Base-by-base conservation (phyloP, 768 basidiomycete genomes). In the Pilatotrama ljubarskyi region DNA sequence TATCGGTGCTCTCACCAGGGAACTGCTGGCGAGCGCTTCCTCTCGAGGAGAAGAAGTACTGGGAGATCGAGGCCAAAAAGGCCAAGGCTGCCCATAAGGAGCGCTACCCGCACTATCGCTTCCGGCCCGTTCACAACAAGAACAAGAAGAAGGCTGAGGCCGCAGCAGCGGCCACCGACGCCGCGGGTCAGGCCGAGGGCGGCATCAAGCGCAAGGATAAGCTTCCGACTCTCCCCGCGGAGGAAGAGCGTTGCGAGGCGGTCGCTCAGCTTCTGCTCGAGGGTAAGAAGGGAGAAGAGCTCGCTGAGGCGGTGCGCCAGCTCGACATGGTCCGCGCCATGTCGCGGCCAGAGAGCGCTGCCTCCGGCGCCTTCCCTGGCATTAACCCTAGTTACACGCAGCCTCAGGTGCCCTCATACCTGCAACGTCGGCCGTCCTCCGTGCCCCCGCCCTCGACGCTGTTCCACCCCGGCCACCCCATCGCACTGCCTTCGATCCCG, bases 71-170 rank as follows among this genome's bases (percentile, higher is more conserved):
- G 55, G 90, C 90, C 0, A 87, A 88, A 68, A 80, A 83, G 43
- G 89, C 85, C 22, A 90, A 90, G 73, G 86, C 84, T 0, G 85
- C 84, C 29, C 90, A 92, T 74, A 84, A 87, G 55, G 76, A 76
- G 40, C 77, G 74, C 59, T 89, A 88, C 69, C 89, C 90, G 0
- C 81, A 89, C 63, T 92, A 81, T 48, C 75, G 78, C 35, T 82
- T 80, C 72, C 68, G 71, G 50, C 76, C 76, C 7, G 77, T 77
- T 24, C 75, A 76, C 68, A 79, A 79, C 69, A 79, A 79, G 74
- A 74, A 73, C 64, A 80, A 79, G 73, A 75, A 75, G 57, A 77
- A 76, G 69, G 68, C 67, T 4, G 72, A 68, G 38, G 18, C 65
- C 0, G 10, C 47, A 0, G 47, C 68, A 0, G 22, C 53, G 1